Evolutionary conservation across 2,329 filamentous ascomycete genomes (phyloP).

Genomic region (Westerdykella ornata): DNA sequence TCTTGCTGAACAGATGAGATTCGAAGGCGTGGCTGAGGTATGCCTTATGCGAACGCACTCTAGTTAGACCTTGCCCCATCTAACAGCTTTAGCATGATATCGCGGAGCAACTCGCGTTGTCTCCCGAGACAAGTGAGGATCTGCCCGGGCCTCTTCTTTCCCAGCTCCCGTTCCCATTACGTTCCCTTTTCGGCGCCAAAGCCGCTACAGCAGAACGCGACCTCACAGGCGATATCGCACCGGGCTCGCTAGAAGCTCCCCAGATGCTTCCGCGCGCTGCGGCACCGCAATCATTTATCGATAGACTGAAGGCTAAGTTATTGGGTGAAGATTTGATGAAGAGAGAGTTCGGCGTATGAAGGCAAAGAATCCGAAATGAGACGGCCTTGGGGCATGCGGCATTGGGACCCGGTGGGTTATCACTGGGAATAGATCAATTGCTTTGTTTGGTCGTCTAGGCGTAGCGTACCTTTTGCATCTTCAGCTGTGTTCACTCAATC

Average conservation of each 20-base stretch:
- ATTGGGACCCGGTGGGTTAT: slow-evolving; percentile 17
- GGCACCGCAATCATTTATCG: slow-evolving; percentile 5
- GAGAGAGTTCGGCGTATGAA: slow-evolving; percentile 27
- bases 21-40: slow-evolving; percentile 33
- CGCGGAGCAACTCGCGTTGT: slow-evolving; percentile 17
- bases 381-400: slow-evolving; percentile 26
- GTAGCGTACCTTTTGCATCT: no score
- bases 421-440: neutral
- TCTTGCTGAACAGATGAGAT: slow-evolving; percentile 29
- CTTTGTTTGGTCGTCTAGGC: neutral
- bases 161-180: slow-evolving; percentile 19
- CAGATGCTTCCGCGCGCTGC: slow-evolving; percentile 26
- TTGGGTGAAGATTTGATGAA: slow-evolving; percentile 13
- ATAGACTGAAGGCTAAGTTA: slow-evolving; percentile 20
- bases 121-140: slow-evolving; percentile 10
- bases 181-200: slow-evolving; percentile 13
- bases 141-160: slow-evolving; percentile 12
- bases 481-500: no score
- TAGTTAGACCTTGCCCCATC: neutral
- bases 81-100: slow-evolving; percentile 24
- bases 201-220: slow-evolving; percentile 15
- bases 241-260: slow-evolving; percentile 30
- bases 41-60: neutral
- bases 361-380: slow-evolving; percentile 31
- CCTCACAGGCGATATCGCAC: slow-evolving; percentile 31